Evolutionary conservation across 169 alveolate species (phyloP), one percentile per base, ranked within the genome.

Genomic region (Plasmodium chabaudi): DNA sequence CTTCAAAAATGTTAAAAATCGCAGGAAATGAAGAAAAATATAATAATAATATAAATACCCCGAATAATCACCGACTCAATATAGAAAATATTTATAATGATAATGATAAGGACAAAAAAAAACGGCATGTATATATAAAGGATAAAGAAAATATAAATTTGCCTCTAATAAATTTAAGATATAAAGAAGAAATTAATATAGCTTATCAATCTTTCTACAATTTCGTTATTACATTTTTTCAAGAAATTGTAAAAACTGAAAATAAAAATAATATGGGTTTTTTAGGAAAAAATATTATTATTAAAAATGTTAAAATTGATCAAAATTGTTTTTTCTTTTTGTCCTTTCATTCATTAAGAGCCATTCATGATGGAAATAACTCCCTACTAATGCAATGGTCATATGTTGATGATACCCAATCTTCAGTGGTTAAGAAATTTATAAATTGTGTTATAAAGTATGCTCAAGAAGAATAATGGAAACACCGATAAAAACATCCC

Each of bases 181-280:
- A 59, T 34, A 86, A 63, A 44, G 91, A 86, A 70, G 47, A 15
- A 53, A 70, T 86, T 34, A 70, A 12, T 44, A 70, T 86, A 57
- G 27, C 39, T 7, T 86, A 86, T 60, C 59, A 86, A 49, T 5
- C 25, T 5, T 86, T 86, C 60, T 86, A 86, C 74, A 86, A 86
- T 60, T 86, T 86, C 55, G 91, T 70, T 57, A 44, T 86, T 57
- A 59, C 91, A n/a, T 86, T 86, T 86, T 86, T 86, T 60, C 72
- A 86, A 86, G 87, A 86, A 86, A 86, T 68, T 70, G 27, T 86
- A 51, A 72, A 86, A 19, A 23, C 55, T 15, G 61, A 86, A 25
- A 86, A 86, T 70, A 68, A 72, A 72, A 71, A 70, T 12, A 70
- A 53, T 10, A 59, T 68, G 10, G 19, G 55, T 57, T 47, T 47